Evolutionary conservation across 2,329 filamentous ascomycete species (phyloP), one percentile per base, ranked within the genome.

Genomic region (Sarocladium strictum): DNA sequence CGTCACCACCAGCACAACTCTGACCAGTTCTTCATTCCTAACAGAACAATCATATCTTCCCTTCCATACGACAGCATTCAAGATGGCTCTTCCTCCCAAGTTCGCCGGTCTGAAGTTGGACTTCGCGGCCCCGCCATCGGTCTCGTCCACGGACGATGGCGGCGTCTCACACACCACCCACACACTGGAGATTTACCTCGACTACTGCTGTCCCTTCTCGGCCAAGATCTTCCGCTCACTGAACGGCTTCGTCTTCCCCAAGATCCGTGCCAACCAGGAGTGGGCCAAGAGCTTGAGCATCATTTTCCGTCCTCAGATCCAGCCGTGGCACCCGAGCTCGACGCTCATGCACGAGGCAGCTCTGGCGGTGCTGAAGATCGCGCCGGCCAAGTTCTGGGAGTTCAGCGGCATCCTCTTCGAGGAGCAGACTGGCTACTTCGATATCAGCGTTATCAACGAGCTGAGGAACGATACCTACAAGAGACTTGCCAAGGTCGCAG

Each of bases 251-350:
- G 81, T 96, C 56, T 75, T 82, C 57, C 86, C 89, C 1, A 68
- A 81, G 49, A 77, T 96, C 61, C 76, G 78, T 58, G 63, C 76
- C 51, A 84, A 84, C 63, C 84, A 87, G 59, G 62, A 73, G 23
- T 77, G 75, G 67, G 68, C 75, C 14, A 61, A 75, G 57, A 78
- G 77, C 58, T 73, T 96, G 2, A 79, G 88, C 62, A 77, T 96
- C 62, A 81, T 97, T 64, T 89, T 97, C 77, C 87, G 92, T 51
- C 92, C 93, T 68, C 91, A 96, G 68, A 83, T 97, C 64, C 91
- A 96, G 74, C 90, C 91, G 14, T 96, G 93, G 93, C 92, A 97
- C 72, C 93, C 93, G 1, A 90, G 87, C 19, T 91, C 84, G 38
- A 91, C 87, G 6, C 78, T 91, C 11, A 77, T 82, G 55, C 89